Evolutionary conservation across 805 yeast genomes (phyloP), one percentile per base, ranked within the genome.

Genomic region (Schwanniomyces pseudopolymorphus): DNA sequence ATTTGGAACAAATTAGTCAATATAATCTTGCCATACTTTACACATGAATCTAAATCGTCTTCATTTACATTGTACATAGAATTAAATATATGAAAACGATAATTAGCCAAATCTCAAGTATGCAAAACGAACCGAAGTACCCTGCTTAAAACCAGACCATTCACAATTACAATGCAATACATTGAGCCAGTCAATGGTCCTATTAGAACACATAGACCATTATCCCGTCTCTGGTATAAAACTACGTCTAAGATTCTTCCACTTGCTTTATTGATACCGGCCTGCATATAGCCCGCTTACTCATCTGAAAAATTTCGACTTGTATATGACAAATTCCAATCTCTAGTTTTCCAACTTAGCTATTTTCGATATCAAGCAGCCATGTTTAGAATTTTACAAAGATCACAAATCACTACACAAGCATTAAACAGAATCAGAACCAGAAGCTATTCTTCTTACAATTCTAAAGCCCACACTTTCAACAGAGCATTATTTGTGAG

Each of bases 301-400:
- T 45, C 43, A 40, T 45, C 44, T 45, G 47, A 40, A 45, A 45
- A 45, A 40, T 45, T 45, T 44, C 47, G 20, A 31, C 16, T 22
- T 31, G 11, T 7, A 31, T 31, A 31, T 31, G 17, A 51, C 33
- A 52, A 48, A 35, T 19, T 19, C 45, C 10, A 41, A 43, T 9
- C 39, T 35, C 5, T 39, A 46, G 13, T 28, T 26, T n/a, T 28
- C 10, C 26, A 20, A 19, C 35, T 24, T 17, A n/a, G n/a, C n/a
- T n/a, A n/a, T n/a, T n/a, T 31, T 31, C 2, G 11, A 4, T 31
- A 3, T 14, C 13, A 31, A 31, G 35, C 6, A 31, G 31, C 13
- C 26, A 59, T 59, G 63, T 59, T 48, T 48, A 58, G 64, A 58
- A 42, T 46, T 39, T 39, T 53, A 35, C 42, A 50, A 40, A 57